Evolutionary conservation across 306 rosid genomes (phyloP), one percentile per base, ranked within the genome.

Genomic region (Phaseolus lunatus): DNA sequence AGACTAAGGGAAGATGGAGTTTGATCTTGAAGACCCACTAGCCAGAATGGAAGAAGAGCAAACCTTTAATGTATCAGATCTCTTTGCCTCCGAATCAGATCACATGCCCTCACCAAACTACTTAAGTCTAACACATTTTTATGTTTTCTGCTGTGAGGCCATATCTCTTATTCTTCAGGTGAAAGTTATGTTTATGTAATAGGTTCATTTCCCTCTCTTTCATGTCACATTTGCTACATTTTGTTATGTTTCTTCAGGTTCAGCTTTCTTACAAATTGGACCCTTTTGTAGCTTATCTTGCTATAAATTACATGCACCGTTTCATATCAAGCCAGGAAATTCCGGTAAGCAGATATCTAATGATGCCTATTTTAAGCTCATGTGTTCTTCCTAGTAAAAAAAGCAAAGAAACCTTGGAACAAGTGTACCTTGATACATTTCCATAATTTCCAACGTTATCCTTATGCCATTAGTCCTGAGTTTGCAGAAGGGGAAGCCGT

Each of bases 141-240:
- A 47, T 4, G 43, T 22, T 65, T 76, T 82, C 75, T 89, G 89
- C 5, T 68, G 54, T 3, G 81, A 90, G 74, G 83, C 92, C 33
- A 81, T 86, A 77, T 86, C 89, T 81, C 83, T 86, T 44, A 85
- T 90, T 67, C 82, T 70, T 31, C 87, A 90, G 97, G 97, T 90
- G 75, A 57, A 49, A 27, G 2, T 45, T 54, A 14, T 6, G 62
- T 58, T 49, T 19, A 9, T 41, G 53, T 74, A 41, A 61, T 66
- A 47, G 79, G 22, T 58, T 41, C 57, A 68, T 10, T 22, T 54
- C 64, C 35, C 41, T 7, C 7, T 52, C 59, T 37, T 53, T 76
- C 45, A 57, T 70, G 63, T 75, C 69, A 74, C 64, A 59, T 67
- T 67, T 67, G 78, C 11, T 19, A 20, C 50, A 22, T 62, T 49